These are phyloP conservation scores for Carex arenaria DNA, from an alignment of 202 grass and related monocot genomes.

Conservation along the genomic window DNA sequence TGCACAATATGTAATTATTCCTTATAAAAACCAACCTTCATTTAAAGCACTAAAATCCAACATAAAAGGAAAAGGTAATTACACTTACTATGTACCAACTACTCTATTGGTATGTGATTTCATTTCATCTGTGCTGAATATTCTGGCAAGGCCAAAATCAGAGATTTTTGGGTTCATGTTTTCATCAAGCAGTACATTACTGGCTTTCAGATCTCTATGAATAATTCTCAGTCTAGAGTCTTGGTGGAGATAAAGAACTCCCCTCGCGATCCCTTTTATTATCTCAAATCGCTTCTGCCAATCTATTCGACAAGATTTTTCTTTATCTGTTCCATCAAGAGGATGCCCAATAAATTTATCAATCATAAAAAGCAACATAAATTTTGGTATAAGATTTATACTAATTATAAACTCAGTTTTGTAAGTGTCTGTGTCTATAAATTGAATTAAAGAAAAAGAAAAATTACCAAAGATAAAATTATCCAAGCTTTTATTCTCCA, in stretches of 20 bases:
- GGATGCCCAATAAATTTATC: background rate
- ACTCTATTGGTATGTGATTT: slow-evolving; percentile 21
- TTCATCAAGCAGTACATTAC: slow-evolving; percentile 30
- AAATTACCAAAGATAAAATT: slow-evolving; percentile 64
- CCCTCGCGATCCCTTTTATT: slow-evolving; percentile 29
- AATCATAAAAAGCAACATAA: background rate
- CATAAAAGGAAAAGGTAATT: background rate
- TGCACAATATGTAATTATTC: slow-evolving; percentile 22
- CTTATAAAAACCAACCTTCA: background rate
- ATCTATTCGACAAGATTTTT: slow-evolving; percentile 11
- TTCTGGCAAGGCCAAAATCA: slow-evolving; percentile 35
- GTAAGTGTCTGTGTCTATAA: background rate
- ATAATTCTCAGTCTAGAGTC: slow-evolving; percentile 27
- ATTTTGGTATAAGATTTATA: background rate
- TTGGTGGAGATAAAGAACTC: slow-evolving; percentile 35
- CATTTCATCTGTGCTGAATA: slow-evolving; percentile 14
- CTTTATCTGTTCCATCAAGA: slow-evolving; percentile 18
- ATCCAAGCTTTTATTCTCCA: slow-evolving; percentile 81
- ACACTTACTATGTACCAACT: slow-evolving; percentile 35
- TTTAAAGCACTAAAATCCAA: background rate
- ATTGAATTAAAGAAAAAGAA: background rate
- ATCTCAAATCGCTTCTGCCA: slow-evolving; percentile 32
- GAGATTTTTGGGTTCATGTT: slow-evolving; percentile 39
- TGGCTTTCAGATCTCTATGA: slow-evolving; percentile 32
- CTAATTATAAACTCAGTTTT: background rate